A percentile compares a stretch with the other conserved stretches of the same genome.
These are phyloP conservation scores for Pouteria campechiana DNA, from an alignment of 179 eudicot species.

Conservation along the genomic window DNA sequence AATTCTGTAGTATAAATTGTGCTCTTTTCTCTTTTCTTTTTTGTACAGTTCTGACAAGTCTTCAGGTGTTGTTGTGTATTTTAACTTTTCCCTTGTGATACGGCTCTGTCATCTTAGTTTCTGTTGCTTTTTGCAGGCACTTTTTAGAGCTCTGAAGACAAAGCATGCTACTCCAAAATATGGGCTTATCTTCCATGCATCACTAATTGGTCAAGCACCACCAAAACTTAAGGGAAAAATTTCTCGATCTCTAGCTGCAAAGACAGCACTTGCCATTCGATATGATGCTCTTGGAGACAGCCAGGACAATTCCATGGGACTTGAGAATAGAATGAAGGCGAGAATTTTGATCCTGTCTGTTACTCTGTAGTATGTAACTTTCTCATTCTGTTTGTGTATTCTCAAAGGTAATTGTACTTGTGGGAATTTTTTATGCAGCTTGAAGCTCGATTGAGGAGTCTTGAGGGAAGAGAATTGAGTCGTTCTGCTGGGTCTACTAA, in stretches of 20 bases:
- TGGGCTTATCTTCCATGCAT: constrained; percentile 92
- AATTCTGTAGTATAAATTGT: too few species aligned
- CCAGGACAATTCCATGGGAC: constrained; percentile 80
- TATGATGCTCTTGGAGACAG: constrained; percentile 85
- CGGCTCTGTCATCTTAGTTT: too few species aligned
- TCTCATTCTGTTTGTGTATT: neutral
- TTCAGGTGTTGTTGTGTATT: too few species aligned
- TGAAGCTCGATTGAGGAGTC: constrained; percentile 72
- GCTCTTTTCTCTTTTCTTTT: too few species aligned
- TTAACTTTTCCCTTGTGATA: too few species aligned
- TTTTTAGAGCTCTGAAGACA: constrained; percentile 90
- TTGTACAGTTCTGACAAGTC: too few species aligned
- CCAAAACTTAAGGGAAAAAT: constrained; percentile 91
- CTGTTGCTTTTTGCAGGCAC: too few species aligned
- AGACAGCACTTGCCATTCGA: constrained; percentile 78
- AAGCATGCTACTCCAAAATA: constrained; percentile 96
- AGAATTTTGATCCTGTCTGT: neutral
- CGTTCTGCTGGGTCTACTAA: constrained; percentile 84
- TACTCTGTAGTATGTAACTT: constrained; percentile 1
- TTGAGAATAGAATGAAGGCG: constrained; percentile 67
- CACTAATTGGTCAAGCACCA: constrained; percentile 92
- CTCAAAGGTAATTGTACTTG: constrained; percentile 13
- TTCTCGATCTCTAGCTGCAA: constrained; percentile 88
- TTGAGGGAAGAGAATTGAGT: constrained; percentile 81
- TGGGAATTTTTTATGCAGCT: constrained; percentile 48